Evolutionary conservation across 192 early-diverging fungal species (phyloP), one percentile per base, ranked within the genome.

Genomic region (Bifiguratus adelaidae): DNA sequence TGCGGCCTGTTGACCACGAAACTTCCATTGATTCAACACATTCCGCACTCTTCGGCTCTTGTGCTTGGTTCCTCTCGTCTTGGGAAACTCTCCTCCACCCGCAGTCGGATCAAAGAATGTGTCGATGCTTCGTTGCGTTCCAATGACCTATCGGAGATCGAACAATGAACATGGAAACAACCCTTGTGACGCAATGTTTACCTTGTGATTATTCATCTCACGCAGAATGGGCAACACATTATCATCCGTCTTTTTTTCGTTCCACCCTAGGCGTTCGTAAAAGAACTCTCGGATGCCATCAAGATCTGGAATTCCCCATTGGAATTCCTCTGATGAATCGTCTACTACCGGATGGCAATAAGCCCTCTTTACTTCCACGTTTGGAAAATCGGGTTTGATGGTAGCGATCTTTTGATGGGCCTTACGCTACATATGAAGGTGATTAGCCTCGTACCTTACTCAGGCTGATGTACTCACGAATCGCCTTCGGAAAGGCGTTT

Each of bases 341-440:
- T 92, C 83, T 1, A 97, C 88, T 24, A 71, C 46, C 0, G 96
- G 96, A 15, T 74, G 47, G 20, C 78, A 52, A 57, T 97, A 99
- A 0, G 94, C 91, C 8, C 80, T 73, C 15, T 63, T 63, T 1
- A 97, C 80, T 29, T 70, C 72, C 12, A 69, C 63, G 53, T 88
- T 78, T 7, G 94, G 96, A 50, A 99, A 99, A 9, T 56, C 55
- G 0, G 67, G 61, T 0, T 92, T 83, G 2, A 99, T 47, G 13
- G 32, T 33, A 8, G n/a, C 32, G n/a, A 9, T n/a, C 8, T 33
- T 33, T 33, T 33, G 32, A n/a, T 33, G 32, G 8, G 32, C 32
- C n/a, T 33, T 33, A 9, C 32, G 32, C 32, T 33, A 33, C 8
- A 33, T 9, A 33, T 33, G n/a, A 9, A 33, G 32, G n/a, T 33